Evolutionary conservation across 352 stramenopile genomes (phyloP).

Genomic region (Phytophthora chlamydospora): DNA sequence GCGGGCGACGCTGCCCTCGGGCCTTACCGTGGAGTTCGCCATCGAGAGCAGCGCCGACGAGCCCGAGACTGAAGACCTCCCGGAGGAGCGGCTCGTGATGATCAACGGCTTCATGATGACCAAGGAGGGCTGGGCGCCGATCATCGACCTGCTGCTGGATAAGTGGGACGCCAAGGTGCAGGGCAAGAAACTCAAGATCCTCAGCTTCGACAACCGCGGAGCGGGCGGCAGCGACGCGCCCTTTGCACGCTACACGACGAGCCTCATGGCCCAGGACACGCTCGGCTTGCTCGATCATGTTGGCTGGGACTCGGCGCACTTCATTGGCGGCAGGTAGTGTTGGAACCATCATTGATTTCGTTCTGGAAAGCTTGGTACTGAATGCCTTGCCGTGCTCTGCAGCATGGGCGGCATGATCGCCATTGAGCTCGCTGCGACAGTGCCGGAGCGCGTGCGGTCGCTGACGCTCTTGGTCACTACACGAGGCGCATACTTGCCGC

Average conservation of each 20-base stretch:
- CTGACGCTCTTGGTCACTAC: conserved; percentile 47
- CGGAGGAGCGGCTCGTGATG: conserved; percentile 46
- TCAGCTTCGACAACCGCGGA: conserved; percentile 60
- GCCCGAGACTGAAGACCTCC: conserved; percentile 20
- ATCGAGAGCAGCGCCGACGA: conserved; percentile 25
- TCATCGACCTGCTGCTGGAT: conserved; percentile 44
- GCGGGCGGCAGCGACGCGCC: conserved; percentile 47
- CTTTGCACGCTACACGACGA: conserved; percentile 49
- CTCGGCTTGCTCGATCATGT: conserved; percentile 48
- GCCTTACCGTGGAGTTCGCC: conserved; percentile 41
- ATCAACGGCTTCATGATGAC: conserved; percentile 51
- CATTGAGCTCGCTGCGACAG: conserved; percentile 39
- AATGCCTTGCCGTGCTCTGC: conserved; percentile 1
- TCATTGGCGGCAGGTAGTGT: conserved; percentile 41
- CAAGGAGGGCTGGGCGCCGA: conserved; percentile 48
- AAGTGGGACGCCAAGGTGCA: conserved; percentile 33
- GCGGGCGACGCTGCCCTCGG: conserved; percentile 28
- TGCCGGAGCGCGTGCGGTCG: conserved; percentile 39
- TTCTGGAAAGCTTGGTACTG: neutral
- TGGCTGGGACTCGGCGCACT: conserved; percentile 44
- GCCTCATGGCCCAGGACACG: conserved; percentile 54
- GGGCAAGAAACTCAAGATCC: conserved; percentile 34
- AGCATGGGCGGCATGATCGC: conserved; percentile 59
- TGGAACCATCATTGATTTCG: neutral
- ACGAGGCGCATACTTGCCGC: conserved; percentile 31